Evolutionary conservation across 257 asterid genomes (phyloP), one percentile per base, ranked within the genome.

Genomic region (Craterostigma plantagineum): DNA sequence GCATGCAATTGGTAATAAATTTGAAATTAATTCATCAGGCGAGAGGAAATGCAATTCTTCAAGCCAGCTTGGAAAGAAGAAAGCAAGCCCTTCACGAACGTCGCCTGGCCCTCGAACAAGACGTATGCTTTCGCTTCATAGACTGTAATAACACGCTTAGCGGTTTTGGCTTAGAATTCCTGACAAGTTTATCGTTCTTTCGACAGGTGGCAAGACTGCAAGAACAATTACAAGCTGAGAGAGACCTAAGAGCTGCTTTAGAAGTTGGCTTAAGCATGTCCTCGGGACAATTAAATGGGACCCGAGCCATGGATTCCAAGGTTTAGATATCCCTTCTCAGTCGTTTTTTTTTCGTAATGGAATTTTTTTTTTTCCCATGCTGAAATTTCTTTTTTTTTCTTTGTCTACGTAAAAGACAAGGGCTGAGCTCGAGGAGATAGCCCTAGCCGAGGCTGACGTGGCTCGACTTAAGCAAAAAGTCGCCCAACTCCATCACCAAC

Each of bases 381-480:
- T 42, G 35, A 35, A n/a, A n/a, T n/a, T n/a, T n/a, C n/a, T n/a
- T n/a, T n/a, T 13, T 42, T 30, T 52, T 54, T 50, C 23, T 49
- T 62, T 57, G n/a, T n/a, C 54, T 46, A 46, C 43, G 18, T 65
- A 59, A 49, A n/a, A 87, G 97, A 87, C 92, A 8, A 87, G 90
- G 71, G 92, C 92, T 13, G 97, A 87, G 66, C 95, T 86, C 35
- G 95, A 86, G 71, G 97, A 86, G 66, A 86, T 86, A 60, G 95
- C 97, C 60, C 93, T 86, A 18, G 97, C 97, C 36, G 95, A 81
- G 73, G 95, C 95, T 39, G 97, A 87, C 66, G 95, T 87, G 62
- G 90, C 90, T 55, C 64, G 92, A 61, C 68, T 87, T 66, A 87
- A 86, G 68, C 85, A 81, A 63, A 87, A 79, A 79, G 97, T 87